Conservation (phyloP, 2,329 filamentous ascomycete species). For the Xylaria polymorpha region DNA sequence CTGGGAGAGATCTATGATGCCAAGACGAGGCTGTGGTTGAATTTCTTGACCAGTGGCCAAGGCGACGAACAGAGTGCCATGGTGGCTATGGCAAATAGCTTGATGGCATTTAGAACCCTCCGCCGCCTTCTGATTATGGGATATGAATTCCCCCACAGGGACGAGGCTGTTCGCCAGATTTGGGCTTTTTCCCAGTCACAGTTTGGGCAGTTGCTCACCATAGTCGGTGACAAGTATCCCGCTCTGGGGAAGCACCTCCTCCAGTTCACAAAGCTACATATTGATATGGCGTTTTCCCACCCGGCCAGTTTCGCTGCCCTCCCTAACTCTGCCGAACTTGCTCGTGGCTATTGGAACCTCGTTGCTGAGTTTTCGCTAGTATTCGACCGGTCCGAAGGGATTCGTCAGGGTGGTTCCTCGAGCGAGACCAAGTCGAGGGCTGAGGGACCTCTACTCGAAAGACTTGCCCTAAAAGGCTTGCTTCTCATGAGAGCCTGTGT, state of each 20-base stretch:
- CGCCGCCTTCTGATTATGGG: constrained; percentile 82
- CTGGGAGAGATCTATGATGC: constrained; percentile 82
- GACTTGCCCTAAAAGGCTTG: constrained; percentile 83
- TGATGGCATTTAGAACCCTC: constrained; percentile 82
- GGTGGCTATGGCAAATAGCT: constrained; percentile 78
- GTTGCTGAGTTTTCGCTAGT: constrained; percentile 80
- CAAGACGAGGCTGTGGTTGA: constrained; percentile 76
- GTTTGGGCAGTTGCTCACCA: constrained; percentile 78
- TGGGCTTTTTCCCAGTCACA: constrained; percentile 84
- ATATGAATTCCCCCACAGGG: constrained; percentile 85
- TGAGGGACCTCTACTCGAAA: constrained; percentile 76
- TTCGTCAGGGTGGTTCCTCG: constrained; percentile 58
- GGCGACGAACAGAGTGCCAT: constrained; percentile 69
- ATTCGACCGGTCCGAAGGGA: constrained; percentile 71
- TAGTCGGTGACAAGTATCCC: constrained; percentile 56
- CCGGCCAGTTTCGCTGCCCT: constrained; percentile 85
- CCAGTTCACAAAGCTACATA: constrained; percentile 91
- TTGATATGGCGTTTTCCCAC: constrained; percentile 84
- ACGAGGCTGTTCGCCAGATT: constrained; percentile 78
- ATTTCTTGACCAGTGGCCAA: constrained; percentile 66
- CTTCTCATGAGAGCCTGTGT: constrained; percentile 84
- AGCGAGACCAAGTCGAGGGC: constrained; percentile 61
- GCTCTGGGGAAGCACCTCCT: constrained; percentile 83
- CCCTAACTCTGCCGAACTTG: constrained; percentile 80
- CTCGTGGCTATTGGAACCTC: constrained; percentile 86